These are phyloP conservation scores for Viola pubescens DNA, from an alignment of 441 rosid genomes.

Conservation along the genomic window DNA sequence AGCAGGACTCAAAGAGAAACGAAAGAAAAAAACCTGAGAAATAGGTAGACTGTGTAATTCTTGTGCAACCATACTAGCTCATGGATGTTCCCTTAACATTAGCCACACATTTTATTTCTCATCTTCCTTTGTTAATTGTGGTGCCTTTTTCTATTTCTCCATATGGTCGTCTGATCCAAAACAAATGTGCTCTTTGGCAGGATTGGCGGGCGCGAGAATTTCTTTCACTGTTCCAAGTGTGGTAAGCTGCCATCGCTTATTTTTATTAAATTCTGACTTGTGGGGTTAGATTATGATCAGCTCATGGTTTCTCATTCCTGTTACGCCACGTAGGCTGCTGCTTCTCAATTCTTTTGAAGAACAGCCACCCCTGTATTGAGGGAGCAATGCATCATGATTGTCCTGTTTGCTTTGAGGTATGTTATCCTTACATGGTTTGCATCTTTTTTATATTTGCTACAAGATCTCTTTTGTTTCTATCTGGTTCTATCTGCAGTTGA, in stretches of 20 bases:
- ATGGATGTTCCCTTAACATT: no score
- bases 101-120: no score
- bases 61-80: no score
- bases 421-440: background rate
- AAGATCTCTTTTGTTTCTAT: background rate
- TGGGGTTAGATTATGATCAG: background rate
- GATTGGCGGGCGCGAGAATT: slow-evolving; percentile 75
- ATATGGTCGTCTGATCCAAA: background rate
- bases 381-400: slow-evolving; percentile 97
- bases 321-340: slow-evolving; percentile 57
- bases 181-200: slow-evolving; percentile 28
- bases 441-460: background rate
- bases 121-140: no score
- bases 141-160: no score
- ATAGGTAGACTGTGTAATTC: no score
- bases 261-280: background rate
- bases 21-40: no score
- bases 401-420: slow-evolving; percentile 89
- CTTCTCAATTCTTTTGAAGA: slow-evolving; percentile 53
- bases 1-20: no score
- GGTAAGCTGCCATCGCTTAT: slow-evolving; percentile 40
- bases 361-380: slow-evolving; percentile 79
- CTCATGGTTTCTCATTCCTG: background rate
- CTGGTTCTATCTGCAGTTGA: background rate
- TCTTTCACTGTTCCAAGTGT: slow-evolving; percentile 84